Base-by-base conservation (phyloP, 805 yeast genomes). In the Wickerhamomyces queroliae region DNA sequence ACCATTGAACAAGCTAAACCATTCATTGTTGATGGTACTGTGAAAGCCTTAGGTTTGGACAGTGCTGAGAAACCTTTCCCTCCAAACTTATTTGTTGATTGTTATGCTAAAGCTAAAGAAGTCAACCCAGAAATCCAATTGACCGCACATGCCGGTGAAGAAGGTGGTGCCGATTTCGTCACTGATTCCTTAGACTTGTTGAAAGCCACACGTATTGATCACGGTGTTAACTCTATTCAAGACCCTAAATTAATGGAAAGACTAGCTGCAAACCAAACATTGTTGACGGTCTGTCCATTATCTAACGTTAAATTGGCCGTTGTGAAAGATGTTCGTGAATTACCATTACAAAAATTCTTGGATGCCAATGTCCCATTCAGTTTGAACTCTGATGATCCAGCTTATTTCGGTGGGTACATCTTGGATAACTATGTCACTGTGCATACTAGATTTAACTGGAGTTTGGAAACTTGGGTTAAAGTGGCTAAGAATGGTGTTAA, bases 91-190 rank as follows among this genome's bases (percentile, higher is more conserved):
- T 86, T 84, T 53, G 63, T 62, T 12, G 84, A 81, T 36, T 80
- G 88, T 56, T 86, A 80, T 57, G 49, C 60, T 9, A 52, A 57
- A 17, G 71, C 83, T 7, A 67, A 65, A 39, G 62, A 66, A 19
- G 55, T 66, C 31, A 74, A 67, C 52, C 76, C 81, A 19, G 62
- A 73, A 19, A 71, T 80, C 40, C 72, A 77, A 29, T 67, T 83
- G 39, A 86, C 95, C 27, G 91, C 95, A 2, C 95, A 86, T 54
- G 95, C 93, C 3, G 95, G 95, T 52, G 95, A 86, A 62, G 95
- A 86, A 65, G 95, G 91, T 38, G 86, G 82, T 46, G 78, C 87
- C 31, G 71, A 76, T n/a, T 83, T 67, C 48, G 84, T 85, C 21
- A 42, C 63, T 9, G 70, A 69, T 38, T 64, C 93, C 2, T 62